Base-by-base conservation (phyloP, 2,329 filamentous ascomycete species). In the Hymenoscyphus repandus region DNA sequence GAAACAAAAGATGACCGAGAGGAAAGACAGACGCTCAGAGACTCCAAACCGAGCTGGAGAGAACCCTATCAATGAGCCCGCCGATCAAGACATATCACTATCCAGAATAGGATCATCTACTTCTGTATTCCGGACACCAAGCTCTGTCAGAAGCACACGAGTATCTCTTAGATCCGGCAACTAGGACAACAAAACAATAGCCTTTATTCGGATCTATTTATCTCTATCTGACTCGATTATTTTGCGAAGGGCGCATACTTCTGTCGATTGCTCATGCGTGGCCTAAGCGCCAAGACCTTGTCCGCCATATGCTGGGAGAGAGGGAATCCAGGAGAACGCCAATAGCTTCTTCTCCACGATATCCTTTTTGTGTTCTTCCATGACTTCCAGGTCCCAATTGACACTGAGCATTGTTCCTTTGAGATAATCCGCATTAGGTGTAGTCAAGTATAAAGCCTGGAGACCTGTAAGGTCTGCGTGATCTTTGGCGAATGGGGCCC, bases 61-160 rank as follows among this genome's bases (percentile, higher is more conserved):
- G 7, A 45, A 50, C 34, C 10, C 7, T 4, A 4, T 7, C 22
- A 60, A 49, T 31, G 56, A 52, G 22, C 51, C 51, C 3, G 49
- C 62, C 7, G 57, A 53, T n/a, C 56, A 53, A 45, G 52, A 58
- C 40, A 31, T 78, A 18, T 58, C 68, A n/a, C 56, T 79, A 36
- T 72, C 77, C 53, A 67, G 74, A 22, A 60, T 79, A 56, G 74
- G 75, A 1, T 83, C 80, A 1, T 83, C 81, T 5, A 83, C 78
- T 1, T 85, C 80, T 0, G 82, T 85, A 0, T 85, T 85, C 55
- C 71, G 76, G 7, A 85, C 81, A 1, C 75, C 75, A 1, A 78
- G 75, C 27, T 60, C 55, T 33, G 49, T 48, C 15, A 46, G 15
- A 1, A 53, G 49, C 39, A 39, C 30, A 30, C 30, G 53, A 15